phyloP scores from a whole-genome alignment of 116 monocot species.

The Papilionanthe hybrid region DNA sequence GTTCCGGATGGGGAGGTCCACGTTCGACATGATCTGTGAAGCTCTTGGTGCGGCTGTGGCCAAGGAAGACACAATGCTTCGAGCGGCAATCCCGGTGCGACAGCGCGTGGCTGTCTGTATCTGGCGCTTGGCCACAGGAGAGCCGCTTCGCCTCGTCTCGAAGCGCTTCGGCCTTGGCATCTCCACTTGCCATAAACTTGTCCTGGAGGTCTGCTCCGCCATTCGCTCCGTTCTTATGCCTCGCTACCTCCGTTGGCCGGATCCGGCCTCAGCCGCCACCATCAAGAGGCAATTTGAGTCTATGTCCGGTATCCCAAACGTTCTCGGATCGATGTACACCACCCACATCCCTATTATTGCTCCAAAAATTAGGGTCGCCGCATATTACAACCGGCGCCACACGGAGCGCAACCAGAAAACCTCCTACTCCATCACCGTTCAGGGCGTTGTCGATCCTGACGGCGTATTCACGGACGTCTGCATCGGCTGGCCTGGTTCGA shows the following conservation, averaged over 20 bases:
- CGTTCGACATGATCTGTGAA: conserved; percentile 67
- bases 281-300: conserved; percentile 40
- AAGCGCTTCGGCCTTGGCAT: conserved; percentile 81
- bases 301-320: conserved; percentile 55
- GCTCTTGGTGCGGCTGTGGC: conserved; percentile 61
- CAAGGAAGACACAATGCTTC: conserved; percentile 88
- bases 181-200: conserved; percentile 90
- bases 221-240: conserved; percentile 72
- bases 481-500: conserved; percentile 78
- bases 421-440: conserved; percentile 74
- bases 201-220: conserved; percentile 88
- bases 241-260: conserved; percentile 62
- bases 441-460: conserved; percentile 69
- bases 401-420: conserved; percentile 82
- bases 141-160: conserved; percentile 73
- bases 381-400: conserved; percentile 71
- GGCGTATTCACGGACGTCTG: conserved; percentile 83
- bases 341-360: conserved; percentile 87
- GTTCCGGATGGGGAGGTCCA: conserved; percentile 48
- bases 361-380: conserved; percentile 60
- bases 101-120: conserved; percentile 80
- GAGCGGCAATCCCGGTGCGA: conserved; percentile 71
- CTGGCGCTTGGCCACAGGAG: conserved; percentile 77
- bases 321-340: conserved; percentile 77
- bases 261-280: not conserved